Evolutionary conservation across 495 filamentous ascomycete species (phyloP).

Genomic region (Letharia columbiana): DNA sequence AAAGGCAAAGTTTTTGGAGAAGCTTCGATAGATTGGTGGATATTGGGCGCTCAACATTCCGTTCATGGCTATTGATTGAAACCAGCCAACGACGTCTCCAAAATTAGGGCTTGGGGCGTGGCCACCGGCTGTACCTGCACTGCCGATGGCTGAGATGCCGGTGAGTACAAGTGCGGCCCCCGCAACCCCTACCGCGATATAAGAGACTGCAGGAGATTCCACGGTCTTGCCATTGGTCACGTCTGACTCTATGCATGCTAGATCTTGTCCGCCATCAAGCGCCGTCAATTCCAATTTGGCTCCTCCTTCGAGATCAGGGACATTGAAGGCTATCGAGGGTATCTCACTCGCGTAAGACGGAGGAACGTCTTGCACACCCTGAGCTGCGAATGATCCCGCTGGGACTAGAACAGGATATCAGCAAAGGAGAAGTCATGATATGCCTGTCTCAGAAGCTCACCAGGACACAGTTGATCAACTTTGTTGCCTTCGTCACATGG

Average conservation of each 20-base stretch:
- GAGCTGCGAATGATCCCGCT: constrained; percentile 60
- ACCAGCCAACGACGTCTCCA: constrained; percentile 77
- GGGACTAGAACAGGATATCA: constrained; percentile 48
- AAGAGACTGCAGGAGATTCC: constrained; percentile 65
- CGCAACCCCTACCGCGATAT: constrained; percentile 79
- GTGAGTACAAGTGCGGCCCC: constrained; percentile 70
- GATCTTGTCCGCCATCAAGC: constrained; percentile 45
- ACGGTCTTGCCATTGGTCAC: constrained; percentile 84
- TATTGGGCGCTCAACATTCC: constrained; percentile 91
- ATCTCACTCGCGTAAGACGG: constrained; percentile 61
- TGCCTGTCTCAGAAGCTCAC: constrained; percentile 39
- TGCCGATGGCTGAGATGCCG: constrained; percentile 60
- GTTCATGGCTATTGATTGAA: constrained; percentile 88
- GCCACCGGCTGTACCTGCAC: constrained; percentile 55
- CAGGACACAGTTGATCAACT: constrained; percentile 70
- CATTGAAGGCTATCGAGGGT: constrained; percentile 79
- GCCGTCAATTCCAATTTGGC: constrained; percentile 69
- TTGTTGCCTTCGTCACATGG: constrained; percentile 62
- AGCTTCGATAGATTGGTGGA: constrained; percentile 77
- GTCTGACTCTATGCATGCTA: constrained; percentile 77
- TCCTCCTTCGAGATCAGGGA: constrained; percentile 85
- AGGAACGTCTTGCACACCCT: constrained; percentile 61
- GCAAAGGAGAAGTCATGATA: neutral
- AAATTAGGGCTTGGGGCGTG: constrained; percentile 74
- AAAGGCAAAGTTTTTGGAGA: constrained; percentile 88